Conservation (phyloP, 2,329 filamentous ascomycete genomes). For the Diaporthe capsici region DNA sequence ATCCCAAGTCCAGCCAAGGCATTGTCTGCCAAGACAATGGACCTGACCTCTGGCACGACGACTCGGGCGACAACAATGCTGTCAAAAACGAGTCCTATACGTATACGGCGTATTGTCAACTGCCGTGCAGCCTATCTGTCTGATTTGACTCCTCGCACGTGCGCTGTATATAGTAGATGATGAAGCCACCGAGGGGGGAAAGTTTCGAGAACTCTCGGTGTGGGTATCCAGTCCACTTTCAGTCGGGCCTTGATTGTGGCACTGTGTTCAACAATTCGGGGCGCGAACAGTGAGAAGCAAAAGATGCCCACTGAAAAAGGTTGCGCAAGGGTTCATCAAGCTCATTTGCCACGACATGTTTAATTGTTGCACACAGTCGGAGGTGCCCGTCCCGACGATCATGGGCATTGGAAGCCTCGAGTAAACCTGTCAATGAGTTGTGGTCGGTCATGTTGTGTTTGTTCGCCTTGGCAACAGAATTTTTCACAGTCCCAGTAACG, state of each 20-base stretch:
- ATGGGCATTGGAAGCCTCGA: too few relatives aligned
- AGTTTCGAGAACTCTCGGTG: not conserved
- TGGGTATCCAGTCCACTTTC: not conserved
- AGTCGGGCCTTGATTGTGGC: not conserved
- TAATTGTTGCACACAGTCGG: not conserved
- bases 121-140: not conserved
- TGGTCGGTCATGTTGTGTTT: too few relatives aligned
- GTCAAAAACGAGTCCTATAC: not conserved
- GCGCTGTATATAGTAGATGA: not conserved
- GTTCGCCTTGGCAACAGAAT: not conserved
- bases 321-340: constrained; percentile 20
- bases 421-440: not conserved
- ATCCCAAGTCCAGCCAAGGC: constrained; percentile 5
- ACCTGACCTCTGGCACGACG: not conserved
- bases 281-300: not conserved
- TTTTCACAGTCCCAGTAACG: not conserved
- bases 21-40: constrained; percentile 9
- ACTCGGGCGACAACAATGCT: constrained; percentile 11
- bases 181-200: not conserved
- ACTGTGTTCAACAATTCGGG: not conserved
- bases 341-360: constrained; percentile 3
- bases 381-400: not conserved
- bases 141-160: not conserved
- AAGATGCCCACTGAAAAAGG: constrained; percentile 19
- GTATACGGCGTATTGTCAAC: not conserved